Percentiles rank a stretch among this genome's conserved stretches.
Evolutionary conservation across 225 moss, liverwort and hornwort genomes (phyloP).

Genomic region (Neckera pumila): DNA sequence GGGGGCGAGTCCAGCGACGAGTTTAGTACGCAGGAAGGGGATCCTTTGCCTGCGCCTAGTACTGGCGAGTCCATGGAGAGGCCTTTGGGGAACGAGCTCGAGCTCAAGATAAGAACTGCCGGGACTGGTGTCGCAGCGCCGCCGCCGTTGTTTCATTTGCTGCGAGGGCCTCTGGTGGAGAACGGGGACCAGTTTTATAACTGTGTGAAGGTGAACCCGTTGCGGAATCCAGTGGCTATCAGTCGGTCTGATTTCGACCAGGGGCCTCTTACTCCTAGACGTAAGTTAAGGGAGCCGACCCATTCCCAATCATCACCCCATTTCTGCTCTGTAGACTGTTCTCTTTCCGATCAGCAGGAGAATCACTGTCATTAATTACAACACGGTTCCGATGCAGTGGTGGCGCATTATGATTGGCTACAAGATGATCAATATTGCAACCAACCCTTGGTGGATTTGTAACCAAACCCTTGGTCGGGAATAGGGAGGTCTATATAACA

Average conservation of each 20-base stretch:
- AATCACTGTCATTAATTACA: too few relatives aligned
- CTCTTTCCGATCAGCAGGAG: too few relatives aligned
- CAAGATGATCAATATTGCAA: too few relatives aligned
- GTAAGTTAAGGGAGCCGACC: too few relatives aligned
- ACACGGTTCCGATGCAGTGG: too few relatives aligned
- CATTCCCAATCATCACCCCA: too few relatives aligned
- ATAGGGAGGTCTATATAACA: too few relatives aligned
- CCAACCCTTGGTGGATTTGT: too few relatives aligned
- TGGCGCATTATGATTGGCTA: too few relatives aligned
- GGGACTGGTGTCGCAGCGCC: not conserved
- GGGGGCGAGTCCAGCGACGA: conserved; percentile 36
- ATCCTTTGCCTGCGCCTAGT: conserved; percentile 21
- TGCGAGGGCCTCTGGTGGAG: not conserved
- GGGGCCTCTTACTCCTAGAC: not conserved
- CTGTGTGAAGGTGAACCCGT: conserved; percentile 8
- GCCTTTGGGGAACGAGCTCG: not conserved
- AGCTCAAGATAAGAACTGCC: not conserved
- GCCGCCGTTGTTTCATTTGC: conserved; percentile 1
- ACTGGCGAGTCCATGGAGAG: conserved; percentile 16
- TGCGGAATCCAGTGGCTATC: not conserved
- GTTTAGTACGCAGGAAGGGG: conserved; percentile 20
- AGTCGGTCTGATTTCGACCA: conserved; percentile 1
- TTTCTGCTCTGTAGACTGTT: too few relatives aligned
- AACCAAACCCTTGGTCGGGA: too few relatives aligned
- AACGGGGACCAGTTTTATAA: not conserved